Evolutionary conservation across 2,329 filamentous ascomycete genomes (phyloP), one percentile per base, ranked within the genome.

Genomic region (Epichloe sylvatica): DNA sequence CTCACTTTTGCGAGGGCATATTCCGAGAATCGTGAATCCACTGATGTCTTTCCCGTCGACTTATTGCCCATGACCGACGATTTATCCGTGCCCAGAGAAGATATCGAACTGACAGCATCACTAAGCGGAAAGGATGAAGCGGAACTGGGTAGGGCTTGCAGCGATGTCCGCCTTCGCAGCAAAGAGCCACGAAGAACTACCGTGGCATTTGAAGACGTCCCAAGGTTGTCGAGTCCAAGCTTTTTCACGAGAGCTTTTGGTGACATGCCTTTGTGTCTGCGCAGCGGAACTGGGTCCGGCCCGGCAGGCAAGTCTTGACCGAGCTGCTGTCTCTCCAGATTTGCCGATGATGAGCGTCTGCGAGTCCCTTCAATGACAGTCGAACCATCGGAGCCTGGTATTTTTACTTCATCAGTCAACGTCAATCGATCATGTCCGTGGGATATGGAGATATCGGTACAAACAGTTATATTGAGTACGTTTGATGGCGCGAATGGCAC

Each of bases 41-140:
- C n/a, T 12, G 64, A 67, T 0, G 62, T 64, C 45, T 64, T 65
- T n/a, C 54, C 54, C 0, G 64, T 65, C 13, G 60, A 61, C 40
- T 55, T 55, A 33, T 62, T 57, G 7, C 53, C 57, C 1, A 51
- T 21, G 19, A 51, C 52, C 12, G 59, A 63, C 37, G 54, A 49
- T 41, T 58, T 60, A 35, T 55, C 57, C 45, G 59, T 62, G 17
- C 51, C 47, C 30, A 54, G 52, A 9, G 63, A 64, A n/a, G 62
- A 63, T 35, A 52, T 51, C 3, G 55, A 53, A n/a, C 60, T 60
- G 33, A 57, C 53, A 8, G 48, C 49, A 17, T 55, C 56, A 38
- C 55, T 59, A 23, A 59, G 51, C 13, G 51, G 52, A 25, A 51
- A 52, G 4, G 55, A 55, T 34, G 49, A 50, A 11, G 49, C 49